Evolutionary conservation across 768 basidiomycete genomes (phyloP).

Genomic region (Tephrocybe sp.): DNA sequence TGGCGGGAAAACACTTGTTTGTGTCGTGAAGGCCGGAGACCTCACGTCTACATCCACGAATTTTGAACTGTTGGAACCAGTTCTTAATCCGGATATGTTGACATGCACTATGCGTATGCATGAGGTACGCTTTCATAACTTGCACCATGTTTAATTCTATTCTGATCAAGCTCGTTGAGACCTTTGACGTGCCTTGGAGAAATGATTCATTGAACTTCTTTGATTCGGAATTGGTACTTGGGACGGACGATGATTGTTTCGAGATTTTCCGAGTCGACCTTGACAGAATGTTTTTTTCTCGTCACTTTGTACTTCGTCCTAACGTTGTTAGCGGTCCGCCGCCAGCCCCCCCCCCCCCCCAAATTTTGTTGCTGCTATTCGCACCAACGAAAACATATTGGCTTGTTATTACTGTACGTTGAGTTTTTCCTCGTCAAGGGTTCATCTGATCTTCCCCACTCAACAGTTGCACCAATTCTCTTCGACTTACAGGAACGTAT

Average conservation of each 20-base stretch:
- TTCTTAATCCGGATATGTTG: neutral
- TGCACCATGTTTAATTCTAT: neutral
- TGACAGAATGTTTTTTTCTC: constrained; percentile 71
- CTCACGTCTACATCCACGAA: neutral
- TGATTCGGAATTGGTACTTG: constrained; percentile 30
- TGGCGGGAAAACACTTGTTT: neutral
- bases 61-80: constrained; percentile 14
- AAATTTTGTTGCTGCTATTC: constrained; percentile 71
- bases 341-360: constrained; percentile 36
- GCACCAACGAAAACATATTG: constrained; percentile 71
- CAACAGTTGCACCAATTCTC: constrained; percentile 5
- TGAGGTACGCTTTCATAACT: constrained; percentile 4
- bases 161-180: constrained; percentile 37
- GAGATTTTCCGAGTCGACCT: constrained; percentile 40
- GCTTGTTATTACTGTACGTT: constrained; percentile 74
- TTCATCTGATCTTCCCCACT: neutral
- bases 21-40: no score
- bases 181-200: constrained; percentile 82
- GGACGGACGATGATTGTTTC: constrained; percentile 17
- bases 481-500: constrained; percentile 9
- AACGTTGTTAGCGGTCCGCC: constrained; percentile 28
- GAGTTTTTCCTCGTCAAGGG: neutral
- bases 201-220: constrained; percentile 74
- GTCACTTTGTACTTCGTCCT: constrained; percentile 70
- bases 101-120: neutral